A percentile compares a stretch with the other conserved stretches of the same genome.
Conservation (phyloP, 192 early-diverging fungal species). For the Mortierella claussenii region DNA sequence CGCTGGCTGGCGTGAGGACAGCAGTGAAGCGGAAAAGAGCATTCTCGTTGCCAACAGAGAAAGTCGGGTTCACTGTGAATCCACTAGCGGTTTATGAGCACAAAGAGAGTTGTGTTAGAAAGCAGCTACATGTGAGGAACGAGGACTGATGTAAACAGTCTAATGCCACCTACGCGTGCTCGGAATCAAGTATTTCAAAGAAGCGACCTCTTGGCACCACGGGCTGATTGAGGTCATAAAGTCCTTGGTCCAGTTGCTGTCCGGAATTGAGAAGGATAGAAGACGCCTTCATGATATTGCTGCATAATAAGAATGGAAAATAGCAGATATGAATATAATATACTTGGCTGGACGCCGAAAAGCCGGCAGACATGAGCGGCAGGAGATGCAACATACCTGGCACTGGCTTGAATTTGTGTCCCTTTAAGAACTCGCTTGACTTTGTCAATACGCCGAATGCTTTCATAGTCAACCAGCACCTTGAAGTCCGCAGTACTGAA, state of each 20-base stretch:
- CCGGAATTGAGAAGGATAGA: constrained; percentile 20
- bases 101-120: background rate
- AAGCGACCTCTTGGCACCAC: constrained; percentile 24
- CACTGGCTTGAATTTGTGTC: constrained; percentile 4
- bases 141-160: too few relatives aligned
- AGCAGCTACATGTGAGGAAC: background rate
- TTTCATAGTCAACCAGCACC: constrained; percentile 70
- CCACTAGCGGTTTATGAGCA: constrained; percentile 4
- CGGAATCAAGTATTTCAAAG: constrained; percentile 19
- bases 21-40: constrained; percentile 59
- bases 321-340: background rate
- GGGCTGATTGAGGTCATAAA: constrained; percentile 42
- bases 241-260: constrained; percentile 28
- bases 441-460: constrained; percentile 57
- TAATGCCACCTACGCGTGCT: constrained; percentile 18
- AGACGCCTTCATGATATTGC: constrained; percentile 31
- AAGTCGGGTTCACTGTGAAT: constrained; percentile 29
- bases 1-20: constrained; percentile 83
- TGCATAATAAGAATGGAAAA: constrained; percentile 3
- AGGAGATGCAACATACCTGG: too few relatives aligned
- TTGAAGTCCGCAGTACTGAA: constrained; percentile 70
- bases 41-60: constrained; percentile 25
- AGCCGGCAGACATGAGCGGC: too few relatives aligned
- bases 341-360: background rate
- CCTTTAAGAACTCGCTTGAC: constrained; percentile 20